These are phyloP conservation scores for Kodamaea sp. DNA, from an alignment of 1,139 yeast genomes.

Conservation along the genomic window DNA sequence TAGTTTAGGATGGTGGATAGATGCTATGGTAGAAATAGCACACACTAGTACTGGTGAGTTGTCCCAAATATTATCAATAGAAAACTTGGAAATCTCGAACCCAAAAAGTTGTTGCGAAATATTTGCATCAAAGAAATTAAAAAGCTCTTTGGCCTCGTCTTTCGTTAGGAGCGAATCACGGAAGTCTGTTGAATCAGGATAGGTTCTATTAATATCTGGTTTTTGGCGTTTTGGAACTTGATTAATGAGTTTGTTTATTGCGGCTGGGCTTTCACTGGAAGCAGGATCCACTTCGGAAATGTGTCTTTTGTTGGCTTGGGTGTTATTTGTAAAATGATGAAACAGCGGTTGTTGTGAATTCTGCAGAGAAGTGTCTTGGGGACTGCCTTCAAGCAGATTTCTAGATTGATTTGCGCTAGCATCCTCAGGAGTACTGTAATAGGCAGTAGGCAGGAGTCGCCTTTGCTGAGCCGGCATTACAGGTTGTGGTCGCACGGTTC, in stretches of 20 bases:
- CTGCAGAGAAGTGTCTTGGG: background rate
- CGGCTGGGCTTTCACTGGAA: background rate
- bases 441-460: background rate
- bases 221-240: conserved; percentile 1
- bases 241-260: background rate
- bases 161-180: conserved; percentile 35
- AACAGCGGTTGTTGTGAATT: background rate
- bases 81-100: conserved; percentile 55
- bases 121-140: conserved; percentile 53
- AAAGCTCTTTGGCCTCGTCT: conserved; percentile 52
- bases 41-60: conserved; percentile 60
- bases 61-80: conserved; percentile 54
- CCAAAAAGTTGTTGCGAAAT: conserved; percentile 70
- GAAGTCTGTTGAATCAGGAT: conserved; percentile 28
- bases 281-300: background rate
- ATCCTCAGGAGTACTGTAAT: background rate
- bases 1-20: conserved; percentile 58
- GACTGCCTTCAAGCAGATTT: background rate
- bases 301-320: background rate
- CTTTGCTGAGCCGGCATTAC: background rate
- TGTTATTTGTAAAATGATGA: no score
- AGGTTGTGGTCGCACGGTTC: background rate
- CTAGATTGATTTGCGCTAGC: background rate
- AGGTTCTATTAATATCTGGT: background rate
- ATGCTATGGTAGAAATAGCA: conserved; percentile 63